A percentile compares a stretch with the other conserved stretches of the same genome.
Evolutionary conservation across 2,329 filamentous ascomycete genomes (phyloP).

Genomic region (Fusarium sp.): DNA sequence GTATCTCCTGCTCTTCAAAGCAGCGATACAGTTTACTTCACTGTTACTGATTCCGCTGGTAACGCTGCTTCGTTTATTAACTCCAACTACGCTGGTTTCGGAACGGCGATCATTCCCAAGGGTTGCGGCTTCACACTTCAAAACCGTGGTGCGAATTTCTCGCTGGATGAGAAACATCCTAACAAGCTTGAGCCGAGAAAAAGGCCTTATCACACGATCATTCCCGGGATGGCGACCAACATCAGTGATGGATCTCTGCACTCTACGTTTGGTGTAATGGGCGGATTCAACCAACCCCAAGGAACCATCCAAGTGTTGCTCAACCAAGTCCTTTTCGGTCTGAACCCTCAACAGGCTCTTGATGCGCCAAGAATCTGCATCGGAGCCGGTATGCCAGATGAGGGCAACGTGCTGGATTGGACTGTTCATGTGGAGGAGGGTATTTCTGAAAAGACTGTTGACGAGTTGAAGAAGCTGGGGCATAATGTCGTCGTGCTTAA

Average conservation of each 20-base stretch:
- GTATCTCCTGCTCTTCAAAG: constrained; percentile 79
- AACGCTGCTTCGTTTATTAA: constrained; percentile 98
- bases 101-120: constrained; percentile 83
- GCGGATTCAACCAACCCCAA: constrained; percentile 98
- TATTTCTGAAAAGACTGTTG: constrained; percentile 73
- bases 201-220: constrained; percentile 97
- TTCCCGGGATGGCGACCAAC: constrained; percentile 90
- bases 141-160: constrained; percentile 91
- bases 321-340: constrained; percentile 84
- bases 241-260: constrained; percentile 77
- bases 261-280: constrained; percentile 95
- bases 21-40: constrained; percentile 95
- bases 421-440: constrained; percentile 86
- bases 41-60: constrained; percentile 80
- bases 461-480: constrained; percentile 74
- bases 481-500: constrained; percentile 77
- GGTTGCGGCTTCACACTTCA: constrained; percentile 94
- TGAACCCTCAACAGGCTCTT: constrained; percentile 86
- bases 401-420: constrained; percentile 66
- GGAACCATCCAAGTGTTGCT: constrained; percentile 93
- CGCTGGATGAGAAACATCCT: constrained; percentile 75
- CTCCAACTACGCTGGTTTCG: constrained; percentile 91
- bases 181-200: constrained; percentile 85
- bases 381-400: constrained; percentile 74
- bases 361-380: constrained; percentile 94